Evolutionary conservation across 371 early-diverging fungal genomes (phyloP).

Genomic region (Apophysomyces ossiformis): DNA sequence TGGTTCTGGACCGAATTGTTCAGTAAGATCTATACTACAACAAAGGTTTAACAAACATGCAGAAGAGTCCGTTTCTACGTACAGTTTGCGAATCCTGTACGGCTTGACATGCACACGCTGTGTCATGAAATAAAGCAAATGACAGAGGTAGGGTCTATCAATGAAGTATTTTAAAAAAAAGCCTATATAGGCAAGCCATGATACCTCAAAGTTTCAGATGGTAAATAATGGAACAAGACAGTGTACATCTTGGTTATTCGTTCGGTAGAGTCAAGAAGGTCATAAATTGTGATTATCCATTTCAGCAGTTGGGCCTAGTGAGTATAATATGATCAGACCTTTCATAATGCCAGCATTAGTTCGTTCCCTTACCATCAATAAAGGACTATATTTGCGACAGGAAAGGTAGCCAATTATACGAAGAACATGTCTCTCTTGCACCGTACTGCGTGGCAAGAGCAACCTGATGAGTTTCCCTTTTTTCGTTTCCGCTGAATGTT

Average conservation of each 20-base stretch:
- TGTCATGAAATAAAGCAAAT: slow-evolving; percentile 59
- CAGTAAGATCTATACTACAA: slow-evolving; percentile 42
- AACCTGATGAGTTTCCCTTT: slow-evolving; percentile 31
- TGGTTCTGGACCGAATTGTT: slow-evolving; percentile 37
- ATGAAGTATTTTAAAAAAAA: background rate
- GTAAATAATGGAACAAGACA: slow-evolving; percentile 53
- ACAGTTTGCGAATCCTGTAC: slow-evolving; percentile 56
- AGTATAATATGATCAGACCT: background rate
- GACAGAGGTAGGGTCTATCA: slow-evolving; percentile 51
- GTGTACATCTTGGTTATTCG: slow-evolving; percentile 47
- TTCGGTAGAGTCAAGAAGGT: slow-evolving; percentile 45
- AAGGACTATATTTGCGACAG: slow-evolving; percentile 26
- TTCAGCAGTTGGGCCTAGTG: slow-evolving; percentile 40
- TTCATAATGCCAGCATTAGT: background rate
- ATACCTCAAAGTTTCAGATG: slow-evolving; percentile 43
- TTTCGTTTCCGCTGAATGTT: background rate
- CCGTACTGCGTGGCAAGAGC: slow-evolving; percentile 51
- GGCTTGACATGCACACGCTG: slow-evolving; percentile 49
- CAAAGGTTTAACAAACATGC: background rate
- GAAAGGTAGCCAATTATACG: slow-evolving; percentile 43
- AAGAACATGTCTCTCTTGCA: slow-evolving; percentile 41
- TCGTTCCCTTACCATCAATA: slow-evolving; percentile 27
- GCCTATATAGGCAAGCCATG: background rate
- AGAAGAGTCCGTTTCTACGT: slow-evolving; percentile 17
- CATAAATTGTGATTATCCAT: slow-evolving; percentile 57